Evolutionary conservation across 495 filamentous ascomycete genomes (phyloP).

Genomic region (Podospora sp.): DNA sequence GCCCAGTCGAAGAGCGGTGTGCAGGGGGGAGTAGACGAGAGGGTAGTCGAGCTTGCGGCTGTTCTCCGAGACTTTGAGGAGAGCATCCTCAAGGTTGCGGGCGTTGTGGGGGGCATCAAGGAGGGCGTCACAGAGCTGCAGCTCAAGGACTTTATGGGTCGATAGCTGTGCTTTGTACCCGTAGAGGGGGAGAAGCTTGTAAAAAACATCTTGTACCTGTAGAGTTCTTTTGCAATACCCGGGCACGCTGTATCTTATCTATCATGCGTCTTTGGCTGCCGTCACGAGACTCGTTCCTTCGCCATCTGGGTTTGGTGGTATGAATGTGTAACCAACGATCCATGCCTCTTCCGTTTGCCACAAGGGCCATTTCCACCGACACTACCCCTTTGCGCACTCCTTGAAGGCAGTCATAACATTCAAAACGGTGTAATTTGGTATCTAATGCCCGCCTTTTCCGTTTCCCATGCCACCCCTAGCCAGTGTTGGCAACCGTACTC

Average conservation of each 20-base stretch:
- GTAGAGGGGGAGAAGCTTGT: background rate
- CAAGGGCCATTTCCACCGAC: no score
- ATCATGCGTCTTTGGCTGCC: no score
- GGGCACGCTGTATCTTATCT: background rate
- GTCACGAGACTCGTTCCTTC: no score
- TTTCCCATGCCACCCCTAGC: background rate
- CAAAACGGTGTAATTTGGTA: conserved; percentile 25
- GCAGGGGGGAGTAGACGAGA: conserved; percentile 44
- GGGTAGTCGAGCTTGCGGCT: conserved; percentile 57
- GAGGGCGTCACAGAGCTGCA: conserved; percentile 72
- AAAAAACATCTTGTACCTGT: conserved; percentile 1
- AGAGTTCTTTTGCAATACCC: conserved; percentile 6
- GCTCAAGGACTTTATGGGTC: conserved; percentile 55
- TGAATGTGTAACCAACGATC: no score
- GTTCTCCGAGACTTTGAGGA: conserved; percentile 78
- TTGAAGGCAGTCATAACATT: background rate
- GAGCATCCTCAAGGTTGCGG: conserved; percentile 74
- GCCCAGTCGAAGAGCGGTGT: conserved; percentile 53
- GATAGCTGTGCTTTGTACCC: conserved; percentile 24
- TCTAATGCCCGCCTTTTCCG: conserved; percentile 18
- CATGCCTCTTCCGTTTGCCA: no score
- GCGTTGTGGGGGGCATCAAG: conserved; percentile 65
- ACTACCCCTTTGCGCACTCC: no score
- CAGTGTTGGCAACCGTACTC: background rate
- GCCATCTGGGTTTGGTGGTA: no score